These are phyloP conservation scores for Carnegiea gigantea DNA, from an alignment of 179 eudicot species.

Conservation along the genomic window DNA sequence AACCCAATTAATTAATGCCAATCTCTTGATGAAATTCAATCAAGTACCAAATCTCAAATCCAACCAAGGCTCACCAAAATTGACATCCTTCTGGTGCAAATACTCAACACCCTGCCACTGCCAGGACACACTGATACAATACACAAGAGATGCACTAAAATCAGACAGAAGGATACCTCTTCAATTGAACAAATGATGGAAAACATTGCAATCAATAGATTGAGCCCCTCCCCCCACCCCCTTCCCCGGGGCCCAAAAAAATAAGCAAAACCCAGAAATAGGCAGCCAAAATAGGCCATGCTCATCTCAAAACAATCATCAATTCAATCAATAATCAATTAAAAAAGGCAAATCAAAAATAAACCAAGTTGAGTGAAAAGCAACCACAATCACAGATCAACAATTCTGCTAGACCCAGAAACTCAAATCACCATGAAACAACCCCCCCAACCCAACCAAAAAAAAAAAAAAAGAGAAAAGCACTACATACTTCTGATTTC, in stretches of 20 bases:
- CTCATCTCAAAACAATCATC: slow-evolving; percentile 26
- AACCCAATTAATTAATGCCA: background rate
- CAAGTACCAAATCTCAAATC: slow-evolving; percentile 4
- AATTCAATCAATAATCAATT: background rate
- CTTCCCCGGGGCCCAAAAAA: background rate
- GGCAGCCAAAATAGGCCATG: slow-evolving; percentile 16
- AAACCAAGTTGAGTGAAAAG: background rate
- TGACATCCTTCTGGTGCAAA: slow-evolving; percentile 36
- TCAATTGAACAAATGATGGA: background rate
- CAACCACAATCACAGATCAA: background rate
- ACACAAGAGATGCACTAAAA: background rate
- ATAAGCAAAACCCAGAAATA: slow-evolving; percentile 25
- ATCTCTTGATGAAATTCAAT: background rate
- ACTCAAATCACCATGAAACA: slow-evolving; percentile 15
- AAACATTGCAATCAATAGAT: background rate
- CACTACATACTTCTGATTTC: slow-evolving; percentile 29
- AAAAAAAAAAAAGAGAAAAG: background rate
- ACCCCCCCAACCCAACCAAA: background rate
- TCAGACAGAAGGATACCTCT: background rate
- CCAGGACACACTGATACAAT: slow-evolving; percentile 49
- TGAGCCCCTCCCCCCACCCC: too few relatives aligned
- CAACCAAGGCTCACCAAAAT: slow-evolving; percentile 41
- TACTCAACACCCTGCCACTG: slow-evolving; percentile 51
- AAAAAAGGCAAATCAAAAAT: background rate
- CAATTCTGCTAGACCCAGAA: slow-evolving; percentile 7